Percentiles rank a stretch among this genome's conserved stretches.
Evolutionary conservation across 371 early-diverging fungal genomes (phyloP).

Genomic region (Mucor lusitanicus): DNA sequence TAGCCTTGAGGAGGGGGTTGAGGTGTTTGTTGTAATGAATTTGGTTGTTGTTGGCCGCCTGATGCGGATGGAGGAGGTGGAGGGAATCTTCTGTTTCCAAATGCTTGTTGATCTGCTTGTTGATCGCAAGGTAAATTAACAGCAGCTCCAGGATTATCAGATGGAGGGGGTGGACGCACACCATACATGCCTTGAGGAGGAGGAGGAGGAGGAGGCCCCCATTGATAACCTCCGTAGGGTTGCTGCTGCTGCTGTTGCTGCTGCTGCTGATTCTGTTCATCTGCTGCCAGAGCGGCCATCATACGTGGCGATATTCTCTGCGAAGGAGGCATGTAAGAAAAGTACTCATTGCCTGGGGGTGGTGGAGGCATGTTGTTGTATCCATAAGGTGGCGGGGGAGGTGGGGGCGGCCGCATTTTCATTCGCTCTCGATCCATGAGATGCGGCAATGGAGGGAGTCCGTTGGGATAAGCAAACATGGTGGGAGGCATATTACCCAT

Average conservation of each 20-base stretch:
- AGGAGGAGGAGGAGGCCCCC: constrained; percentile 4
- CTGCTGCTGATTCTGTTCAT: neutral
- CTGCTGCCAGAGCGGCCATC: constrained; percentile 7
- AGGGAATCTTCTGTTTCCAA: constrained; percentile 3
- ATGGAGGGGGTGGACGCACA: constrained; percentile 4
- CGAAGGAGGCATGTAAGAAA: constrained; percentile 4
- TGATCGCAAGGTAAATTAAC: neutral
- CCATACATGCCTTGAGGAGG: constrained; percentile 9
- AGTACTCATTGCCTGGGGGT: constrained; percentile 11
- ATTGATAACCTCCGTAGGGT: neutral
- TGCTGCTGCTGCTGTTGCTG: constrained; percentile 5
- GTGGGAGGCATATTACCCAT: constrained; percentile 1
- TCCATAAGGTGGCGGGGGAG: constrained; percentile 3
- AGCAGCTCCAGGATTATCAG: neutral
- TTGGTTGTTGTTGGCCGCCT: neutral
- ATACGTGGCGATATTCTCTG: constrained; percentile 9
- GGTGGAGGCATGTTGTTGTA: constrained; percentile 9
- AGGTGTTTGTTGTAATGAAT: neutral
- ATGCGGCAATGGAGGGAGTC: constrained; percentile 2
- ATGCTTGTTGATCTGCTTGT: neutral
- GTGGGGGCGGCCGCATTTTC: constrained; percentile 4
- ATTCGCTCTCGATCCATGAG: constrained; percentile 3
- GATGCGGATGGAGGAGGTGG: constrained; percentile 2
- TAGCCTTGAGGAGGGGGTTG: neutral
- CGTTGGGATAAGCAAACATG: constrained; percentile 3